phyloP scores from a whole-genome alignment of 352 stramenopile species.

The Phytophthora capsici region DNA sequence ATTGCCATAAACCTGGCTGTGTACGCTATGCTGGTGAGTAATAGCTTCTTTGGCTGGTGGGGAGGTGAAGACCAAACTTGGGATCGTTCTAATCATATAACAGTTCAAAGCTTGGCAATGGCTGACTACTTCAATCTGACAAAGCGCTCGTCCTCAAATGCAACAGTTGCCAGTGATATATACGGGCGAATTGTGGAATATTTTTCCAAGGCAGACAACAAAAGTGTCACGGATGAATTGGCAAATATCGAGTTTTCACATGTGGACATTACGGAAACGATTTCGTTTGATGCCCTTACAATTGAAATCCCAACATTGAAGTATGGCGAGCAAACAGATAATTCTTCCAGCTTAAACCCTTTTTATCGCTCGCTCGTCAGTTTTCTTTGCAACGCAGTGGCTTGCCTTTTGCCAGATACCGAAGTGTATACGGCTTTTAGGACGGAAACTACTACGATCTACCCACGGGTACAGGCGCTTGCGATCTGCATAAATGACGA shows the following conservation, averaged over 20 bases:
- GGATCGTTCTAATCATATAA: not conserved
- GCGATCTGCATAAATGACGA: slow-evolving; percentile 16
- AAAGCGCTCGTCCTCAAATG: not conserved
- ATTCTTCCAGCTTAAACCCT: slow-evolving; percentile 8
- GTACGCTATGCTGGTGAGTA: slow-evolving; percentile 9
- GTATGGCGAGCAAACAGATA: slow-evolving; percentile 4
- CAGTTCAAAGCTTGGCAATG: not conserved
- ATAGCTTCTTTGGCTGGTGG: slow-evolving; percentile 14
- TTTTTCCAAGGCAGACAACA: slow-evolving; percentile 8
- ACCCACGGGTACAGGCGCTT: slow-evolving; percentile 22
- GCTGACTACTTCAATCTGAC: slow-evolving; percentile 13
- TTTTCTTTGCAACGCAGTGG: not conserved
- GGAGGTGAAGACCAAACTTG: not conserved
- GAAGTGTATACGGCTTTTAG: not conserved
- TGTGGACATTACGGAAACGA: slow-evolving; percentile 1
- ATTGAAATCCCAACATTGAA: slow-evolving; percentile 16
- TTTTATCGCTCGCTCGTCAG: not conserved
- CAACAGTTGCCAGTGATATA: not conserved
- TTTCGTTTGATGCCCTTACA: slow-evolving; percentile 12
- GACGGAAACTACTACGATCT: slow-evolving; percentile 3
- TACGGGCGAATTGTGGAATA: slow-evolving; percentile 4
- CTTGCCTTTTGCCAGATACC: not conserved
- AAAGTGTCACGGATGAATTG: slow-evolving; percentile 7
- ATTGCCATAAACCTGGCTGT: slow-evolving; percentile 15
- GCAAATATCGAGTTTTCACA: slow-evolving; percentile 18